phyloP scores from a whole-genome alignment of 805 yeast genomes.

The Yarrowia keelungensis region DNA sequence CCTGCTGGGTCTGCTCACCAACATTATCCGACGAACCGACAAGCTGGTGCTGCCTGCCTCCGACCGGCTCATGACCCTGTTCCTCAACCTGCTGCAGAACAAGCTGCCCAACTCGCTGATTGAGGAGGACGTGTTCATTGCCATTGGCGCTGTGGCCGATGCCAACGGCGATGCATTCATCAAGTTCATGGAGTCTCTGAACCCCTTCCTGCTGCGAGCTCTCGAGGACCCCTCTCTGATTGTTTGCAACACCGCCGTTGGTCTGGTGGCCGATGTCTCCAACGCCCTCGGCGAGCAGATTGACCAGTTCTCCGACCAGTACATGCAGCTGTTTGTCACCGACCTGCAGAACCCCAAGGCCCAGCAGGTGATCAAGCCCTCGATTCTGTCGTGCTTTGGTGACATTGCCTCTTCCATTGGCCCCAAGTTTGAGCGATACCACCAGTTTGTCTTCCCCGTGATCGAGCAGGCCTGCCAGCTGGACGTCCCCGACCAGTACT shows the following conservation, averaged over 20 bases:
- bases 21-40: slow-evolving; percentile 82
- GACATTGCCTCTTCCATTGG: slow-evolving; percentile 94
- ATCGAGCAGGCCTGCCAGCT: slow-evolving; percentile 53
- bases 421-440: slow-evolving; percentile 72
- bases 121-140: slow-evolving; percentile 94
- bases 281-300: slow-evolving; percentile 82
- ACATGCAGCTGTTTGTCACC: slow-evolving; percentile 83
- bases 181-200: slow-evolving; percentile 78
- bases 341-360: slow-evolving; percentile 71
- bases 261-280: slow-evolving; percentile 91
- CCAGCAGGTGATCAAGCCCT: slow-evolving; percentile 82
- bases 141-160: slow-evolving; percentile 86
- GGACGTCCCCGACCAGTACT: slow-evolving; percentile 40
- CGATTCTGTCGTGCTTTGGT: slow-evolving; percentile 91
- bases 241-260: slow-evolving; percentile 88
- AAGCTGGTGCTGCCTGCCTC: slow-evolving; percentile 69
- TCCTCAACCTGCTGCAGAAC: slow-evolving; percentile 73
- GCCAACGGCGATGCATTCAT: slow-evolving; percentile 75
- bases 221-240: slow-evolving; percentile 83
- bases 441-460: slow-evolving; percentile 79
- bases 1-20: slow-evolving; percentile 74
- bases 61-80: slow-evolving; percentile 83
- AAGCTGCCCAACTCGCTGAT: slow-evolving; percentile 72
- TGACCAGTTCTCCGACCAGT: slow-evolving; percentile 74
- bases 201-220: slow-evolving; percentile 82